phyloP scores from a whole-genome alignment of 2,329 filamentous ascomycete genomes.

The Clonostachys byssicola region DNA sequence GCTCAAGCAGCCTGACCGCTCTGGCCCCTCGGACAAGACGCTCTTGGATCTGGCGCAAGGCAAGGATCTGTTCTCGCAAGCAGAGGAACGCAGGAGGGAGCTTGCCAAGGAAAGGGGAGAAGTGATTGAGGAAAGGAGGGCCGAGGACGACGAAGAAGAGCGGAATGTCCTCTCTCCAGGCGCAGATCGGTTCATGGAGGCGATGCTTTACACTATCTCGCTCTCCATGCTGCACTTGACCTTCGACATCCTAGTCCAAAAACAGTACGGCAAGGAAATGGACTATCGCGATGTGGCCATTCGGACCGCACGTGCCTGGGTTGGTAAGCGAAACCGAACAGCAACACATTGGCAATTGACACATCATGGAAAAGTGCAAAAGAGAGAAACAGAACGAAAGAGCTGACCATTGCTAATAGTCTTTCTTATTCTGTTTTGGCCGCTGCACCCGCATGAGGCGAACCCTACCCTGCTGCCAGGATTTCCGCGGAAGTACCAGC shows the following conservation, averaged over 20 bases:
- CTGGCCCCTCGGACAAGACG: constrained; percentile 57
- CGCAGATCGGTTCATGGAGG: constrained; percentile 49
- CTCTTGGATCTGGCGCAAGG: constrained; percentile 71
- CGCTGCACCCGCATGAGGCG: constrained; percentile 48
- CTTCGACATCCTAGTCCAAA: constrained; percentile 73
- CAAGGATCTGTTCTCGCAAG: constrained; percentile 49
- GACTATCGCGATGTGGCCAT: constrained; percentile 50
- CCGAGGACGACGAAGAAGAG: constrained; percentile 21
- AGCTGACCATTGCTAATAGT: constrained; percentile 27
- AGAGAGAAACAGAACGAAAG: background rate
- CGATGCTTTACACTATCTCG: constrained; percentile 54
- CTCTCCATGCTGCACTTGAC: constrained; percentile 73
- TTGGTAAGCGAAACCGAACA: constrained; percentile 29
- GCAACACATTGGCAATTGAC: background rate
- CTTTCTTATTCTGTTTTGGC: constrained; percentile 50
- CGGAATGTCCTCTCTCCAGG: constrained; percentile 30
- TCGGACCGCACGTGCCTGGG: constrained; percentile 48
- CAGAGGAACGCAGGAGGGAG: constrained; percentile 29
- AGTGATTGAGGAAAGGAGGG: constrained; percentile 11
- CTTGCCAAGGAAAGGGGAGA: constrained; percentile 6
- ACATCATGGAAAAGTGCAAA: background rate
- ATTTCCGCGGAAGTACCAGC: constrained; percentile 40
- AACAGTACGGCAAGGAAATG: constrained; percentile 70
- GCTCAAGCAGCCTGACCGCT: constrained; percentile 66
- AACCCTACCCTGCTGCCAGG: constrained; percentile 44